Base-by-base conservation (phyloP, 1,139 yeast genomes). In the Taiozyma sp. region DNA sequence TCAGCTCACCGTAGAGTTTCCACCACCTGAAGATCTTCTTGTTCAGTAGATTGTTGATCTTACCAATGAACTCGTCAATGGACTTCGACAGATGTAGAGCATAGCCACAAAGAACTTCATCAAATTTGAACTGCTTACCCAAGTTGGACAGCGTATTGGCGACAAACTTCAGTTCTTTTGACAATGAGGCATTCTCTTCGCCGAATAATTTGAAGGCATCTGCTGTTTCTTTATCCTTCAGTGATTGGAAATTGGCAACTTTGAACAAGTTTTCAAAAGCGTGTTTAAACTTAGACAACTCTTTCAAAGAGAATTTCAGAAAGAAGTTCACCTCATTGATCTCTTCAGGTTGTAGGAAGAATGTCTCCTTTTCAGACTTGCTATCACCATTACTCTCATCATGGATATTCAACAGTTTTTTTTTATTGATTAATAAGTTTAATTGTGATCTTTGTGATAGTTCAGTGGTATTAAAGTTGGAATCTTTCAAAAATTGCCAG, bases 301-400 rank as follows among this genome's bases (percentile, higher is more conserved):
- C 88, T 13, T 69, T 67, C 26, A 69, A 55, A 1, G 86, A 78
- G 57, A 74, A 84, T 43, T 73, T 73, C 29, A 85, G 61, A 59
- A 87, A 86, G 35, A 73, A 72, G 47, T 76, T 80, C 45, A 83
- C 80, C 45, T 82, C 86, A 19, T 71, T 68, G 34, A 75, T 64
- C 49, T 74, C 77, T 49, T 76, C 80, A 2, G 71, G 71, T 42
- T 67, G 68, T 10, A 68, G 34, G 26, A 53, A 49, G 10, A 54
- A 43, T 3, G 47, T 55, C 19, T 53, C 59, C 21, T 53, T 52
- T n/a, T 46, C 44, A 11, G 41, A 37, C 24, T 19, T 37, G 41
- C 10, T 11, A 44, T 37, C 29, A 3, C 19, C 53, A 28, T 40
- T 44, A 1, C 9, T 8, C 3, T 48, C 44, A 26, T 40, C 46